phyloP scores from a whole-genome alignment of 2,329 filamentous ascomycete species.

The Penicillium nordicum region DNA sequence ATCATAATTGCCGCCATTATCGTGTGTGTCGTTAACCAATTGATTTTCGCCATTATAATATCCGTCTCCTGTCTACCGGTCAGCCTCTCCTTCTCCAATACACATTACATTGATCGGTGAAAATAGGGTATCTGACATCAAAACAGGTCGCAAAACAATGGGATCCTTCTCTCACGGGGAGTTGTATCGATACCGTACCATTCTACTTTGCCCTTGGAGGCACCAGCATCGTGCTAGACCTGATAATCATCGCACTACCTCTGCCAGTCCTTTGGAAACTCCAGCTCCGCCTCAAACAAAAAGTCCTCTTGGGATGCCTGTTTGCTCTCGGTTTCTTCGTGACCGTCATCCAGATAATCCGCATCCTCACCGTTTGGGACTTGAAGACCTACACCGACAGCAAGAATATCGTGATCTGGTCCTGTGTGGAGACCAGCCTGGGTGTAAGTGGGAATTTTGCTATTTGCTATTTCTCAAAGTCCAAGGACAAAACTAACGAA shows the following conservation, averaged over 20 bases:
- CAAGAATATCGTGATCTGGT: slow-evolving; percentile 45
- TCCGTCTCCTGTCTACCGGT: slow-evolving; percentile 30
- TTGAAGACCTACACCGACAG: slow-evolving; percentile 48
- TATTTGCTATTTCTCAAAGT: background rate
- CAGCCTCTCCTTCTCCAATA: background rate
- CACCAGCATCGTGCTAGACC: slow-evolving; percentile 24
- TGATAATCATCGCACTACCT: slow-evolving; percentile 25
- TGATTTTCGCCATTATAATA: slow-evolving; percentile 31
- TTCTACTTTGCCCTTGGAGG: slow-evolving; percentile 44
- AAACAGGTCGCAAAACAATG: slow-evolving; percentile 42
- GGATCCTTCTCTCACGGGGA: slow-evolving; percentile 39
- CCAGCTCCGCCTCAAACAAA: slow-evolving; percentile 16
- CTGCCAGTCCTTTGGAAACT: slow-evolving; percentile 24
- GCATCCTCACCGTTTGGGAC: slow-evolving; percentile 49
- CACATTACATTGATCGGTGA: background rate
- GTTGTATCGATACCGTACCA: slow-evolving; percentile 41
- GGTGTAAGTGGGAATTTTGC: slow-evolving; percentile 26
- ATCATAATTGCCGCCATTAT: slow-evolving; percentile 36
- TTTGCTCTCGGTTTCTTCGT: slow-evolving; percentile 53
- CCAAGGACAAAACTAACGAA: background rate
- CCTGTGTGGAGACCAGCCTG: slow-evolving; percentile 45
- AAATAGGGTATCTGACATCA: slow-evolving; percentile 3
- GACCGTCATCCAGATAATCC: slow-evolving; percentile 51
- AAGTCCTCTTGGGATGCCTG: slow-evolving; percentile 40
- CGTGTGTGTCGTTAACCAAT: slow-evolving; percentile 39